Percentiles rank a stretch among this genome's conserved stretches.
These are phyloP conservation scores for Jamesozyma hellenica DNA, from an alignment of 805 yeast genomes.

Conservation along the genomic window DNA sequence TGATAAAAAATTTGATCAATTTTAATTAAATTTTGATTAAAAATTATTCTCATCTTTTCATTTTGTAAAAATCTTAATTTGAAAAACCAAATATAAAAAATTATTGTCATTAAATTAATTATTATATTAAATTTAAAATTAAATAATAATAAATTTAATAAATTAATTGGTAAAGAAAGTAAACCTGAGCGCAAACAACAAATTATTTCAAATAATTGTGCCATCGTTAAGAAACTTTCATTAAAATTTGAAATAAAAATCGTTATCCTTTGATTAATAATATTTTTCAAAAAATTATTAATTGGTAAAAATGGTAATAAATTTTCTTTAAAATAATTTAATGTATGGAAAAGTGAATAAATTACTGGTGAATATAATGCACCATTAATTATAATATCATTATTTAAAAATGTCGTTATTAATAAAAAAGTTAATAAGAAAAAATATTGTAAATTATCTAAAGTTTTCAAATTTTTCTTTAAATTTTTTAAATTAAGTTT, in stretches of 20 bases:
- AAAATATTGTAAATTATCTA: conserved; percentile 60
- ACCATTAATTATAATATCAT: conserved; percentile 33
- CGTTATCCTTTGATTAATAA: conserved; percentile 24
- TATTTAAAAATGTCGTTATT: conserved; percentile 36
- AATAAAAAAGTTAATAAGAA: conserved; percentile 33
- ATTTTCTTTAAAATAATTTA: conserved; percentile 46
- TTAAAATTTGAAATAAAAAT: conserved; percentile 32
- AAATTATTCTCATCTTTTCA: conserved; percentile 41
- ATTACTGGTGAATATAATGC: conserved; percentile 52
- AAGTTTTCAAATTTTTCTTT: conserved; percentile 14
- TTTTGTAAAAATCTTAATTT: conserved; percentile 52
- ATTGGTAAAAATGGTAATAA: conserved; percentile 43
- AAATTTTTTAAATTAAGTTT: conserved; percentile 29
- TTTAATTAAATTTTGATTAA: conserved; percentile 37
- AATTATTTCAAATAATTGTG: conserved; percentile 40
- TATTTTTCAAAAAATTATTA: conserved; percentile 16
- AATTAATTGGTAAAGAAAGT: conserved; percentile 34
- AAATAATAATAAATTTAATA: conserved; percentile 28
- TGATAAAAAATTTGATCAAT: conserved; percentile 31
- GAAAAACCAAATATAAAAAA: conserved; percentile 43
- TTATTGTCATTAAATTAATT: conserved; percentile 32
- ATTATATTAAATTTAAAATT: conserved; percentile 21
- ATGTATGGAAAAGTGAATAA: conserved; percentile 55
- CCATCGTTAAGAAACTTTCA: conserved; percentile 35
- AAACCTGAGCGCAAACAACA: conserved; percentile 32